Conservation (phyloP, 768 basidiomycete genomes). For the Fomitopsis serialis region DNA sequence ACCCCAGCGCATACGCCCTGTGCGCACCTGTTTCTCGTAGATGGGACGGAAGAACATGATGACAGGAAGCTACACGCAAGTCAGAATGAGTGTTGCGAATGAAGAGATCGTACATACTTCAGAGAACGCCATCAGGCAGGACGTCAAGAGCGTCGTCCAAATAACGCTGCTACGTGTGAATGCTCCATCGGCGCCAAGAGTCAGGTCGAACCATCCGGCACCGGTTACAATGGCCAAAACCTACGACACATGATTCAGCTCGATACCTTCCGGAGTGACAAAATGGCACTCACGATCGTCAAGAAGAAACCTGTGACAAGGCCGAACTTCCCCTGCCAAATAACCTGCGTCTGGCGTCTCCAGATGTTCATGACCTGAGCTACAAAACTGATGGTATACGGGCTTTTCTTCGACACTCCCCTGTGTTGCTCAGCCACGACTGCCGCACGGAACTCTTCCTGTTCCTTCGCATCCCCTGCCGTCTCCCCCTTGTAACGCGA, state of each 20-base stretch:
- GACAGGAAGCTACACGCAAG: slow-evolving; percentile 47
- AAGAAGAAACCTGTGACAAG: slow-evolving; percentile 65
- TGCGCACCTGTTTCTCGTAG: slow-evolving; percentile 57
- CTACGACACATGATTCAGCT: slow-evolving; percentile 23
- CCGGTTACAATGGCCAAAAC: slow-evolving; percentile 65
- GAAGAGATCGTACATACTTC: slow-evolving; percentile 39
- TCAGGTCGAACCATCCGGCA: slow-evolving; percentile 67
- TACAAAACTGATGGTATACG: slow-evolving; percentile 76
- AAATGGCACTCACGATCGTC: slow-evolving; percentile 44
- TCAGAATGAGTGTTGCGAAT: not conserved
- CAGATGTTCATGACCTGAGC: slow-evolving; percentile 70
- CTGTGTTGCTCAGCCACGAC: slow-evolving; percentile 74
- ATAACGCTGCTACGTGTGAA: slow-evolving; percentile 88
- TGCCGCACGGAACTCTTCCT: slow-evolving; percentile 72
- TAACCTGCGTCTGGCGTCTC: slow-evolving; percentile 66
- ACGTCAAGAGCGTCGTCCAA: slow-evolving; percentile 63
- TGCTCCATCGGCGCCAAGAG: slow-evolving; percentile 68
- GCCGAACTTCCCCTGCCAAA: slow-evolving; percentile 74
- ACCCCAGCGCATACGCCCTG: no score
- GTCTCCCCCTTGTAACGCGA: slow-evolving; percentile 49
- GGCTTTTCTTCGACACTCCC: slow-evolving; percentile 71
- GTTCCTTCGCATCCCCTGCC: slow-evolving; percentile 60
- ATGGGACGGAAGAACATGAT: slow-evolving; percentile 82
- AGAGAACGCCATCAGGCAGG: slow-evolving; percentile 65
- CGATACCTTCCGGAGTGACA: no score